phyloP scores from a whole-genome alignment of 345 rosid genomes.

The Conringia planisiliqua region DNA sequence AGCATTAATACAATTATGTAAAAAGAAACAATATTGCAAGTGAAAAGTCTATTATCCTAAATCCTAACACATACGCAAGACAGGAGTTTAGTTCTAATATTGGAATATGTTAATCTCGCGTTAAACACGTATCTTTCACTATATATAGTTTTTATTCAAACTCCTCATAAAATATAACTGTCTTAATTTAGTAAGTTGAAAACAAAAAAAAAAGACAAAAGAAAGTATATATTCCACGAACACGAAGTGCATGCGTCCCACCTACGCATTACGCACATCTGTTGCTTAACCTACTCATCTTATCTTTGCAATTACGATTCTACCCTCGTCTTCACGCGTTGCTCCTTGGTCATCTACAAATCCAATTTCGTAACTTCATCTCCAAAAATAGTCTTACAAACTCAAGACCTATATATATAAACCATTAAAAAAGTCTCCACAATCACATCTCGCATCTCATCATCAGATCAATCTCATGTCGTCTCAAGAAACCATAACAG shows the following conservation, averaged over 20 bases:
- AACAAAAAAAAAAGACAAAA: no score
- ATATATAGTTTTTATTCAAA: no score
- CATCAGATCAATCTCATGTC: constrained; percentile 20
- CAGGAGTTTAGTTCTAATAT: not conserved
- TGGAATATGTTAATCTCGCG: not conserved
- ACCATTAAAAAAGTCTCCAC: not conserved
- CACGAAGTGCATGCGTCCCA: constrained; percentile 32
- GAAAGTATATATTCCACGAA: constrained; percentile 7
- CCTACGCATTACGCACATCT: constrained; percentile 23
- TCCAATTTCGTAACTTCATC: not conserved
- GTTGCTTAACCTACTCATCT: constrained; percentile 12
- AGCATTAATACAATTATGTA: not conserved
- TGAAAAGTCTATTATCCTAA: not conserved
- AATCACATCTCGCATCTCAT: not conserved
- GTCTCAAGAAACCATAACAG: constrained; percentile 19
- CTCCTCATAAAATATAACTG: not conserved
- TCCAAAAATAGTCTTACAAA: not conserved
- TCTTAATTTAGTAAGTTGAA: not conserved
- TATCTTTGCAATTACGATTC: not conserved
- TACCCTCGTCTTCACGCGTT: not conserved
- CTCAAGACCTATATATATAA: not conserved
- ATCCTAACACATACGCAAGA: not conserved
- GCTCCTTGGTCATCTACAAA: not conserved
- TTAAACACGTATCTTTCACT: not conserved
- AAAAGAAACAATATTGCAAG: not conserved